Conservation (phyloP, 2,329 filamentous ascomycete species). For the Fusarium brevicatenulatum region DNA sequence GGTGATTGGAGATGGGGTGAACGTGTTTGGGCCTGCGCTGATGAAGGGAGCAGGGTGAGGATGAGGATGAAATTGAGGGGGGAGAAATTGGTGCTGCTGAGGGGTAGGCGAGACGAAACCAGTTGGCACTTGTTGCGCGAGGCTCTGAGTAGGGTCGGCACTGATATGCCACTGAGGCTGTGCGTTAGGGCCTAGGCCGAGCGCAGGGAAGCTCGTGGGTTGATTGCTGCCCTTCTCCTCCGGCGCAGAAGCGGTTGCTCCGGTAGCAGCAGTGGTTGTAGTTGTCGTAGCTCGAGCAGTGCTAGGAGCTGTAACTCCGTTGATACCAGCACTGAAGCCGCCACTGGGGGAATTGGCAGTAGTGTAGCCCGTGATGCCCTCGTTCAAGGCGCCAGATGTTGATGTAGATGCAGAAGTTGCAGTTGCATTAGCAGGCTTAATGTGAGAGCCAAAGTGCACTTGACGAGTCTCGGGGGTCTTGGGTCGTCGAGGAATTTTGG, state of each 20-base stretch:
- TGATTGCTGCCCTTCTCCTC: slow-evolving; percentile 16
- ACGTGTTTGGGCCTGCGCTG: slow-evolving; percentile 15
- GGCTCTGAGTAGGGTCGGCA: slow-evolving; percentile 49
- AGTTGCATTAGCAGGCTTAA: background rate
- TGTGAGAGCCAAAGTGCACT: slow-evolving; percentile 45
- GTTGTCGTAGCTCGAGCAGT: slow-evolving; percentile 7
- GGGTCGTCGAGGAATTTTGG: slow-evolving; percentile 44
- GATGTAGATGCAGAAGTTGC: background rate
- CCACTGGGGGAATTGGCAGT: slow-evolving; percentile 41
- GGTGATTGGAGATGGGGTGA: slow-evolving; percentile 33
- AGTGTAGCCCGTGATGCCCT: slow-evolving; percentile 20
- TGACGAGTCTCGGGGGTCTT: slow-evolving; percentile 46
- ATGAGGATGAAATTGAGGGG: slow-evolving; percentile 25
- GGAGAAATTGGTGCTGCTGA: slow-evolving; percentile 29
- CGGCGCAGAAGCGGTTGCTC: slow-evolving; percentile 4
- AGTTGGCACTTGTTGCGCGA: slow-evolving; percentile 41
- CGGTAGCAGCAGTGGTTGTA: background rate
- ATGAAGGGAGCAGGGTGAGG: slow-evolving; percentile 25
- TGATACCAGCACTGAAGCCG: slow-evolving; percentile 36
- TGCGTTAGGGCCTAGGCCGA: slow-evolving; percentile 39
- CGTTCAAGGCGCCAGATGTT: background rate
- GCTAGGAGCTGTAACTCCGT: slow-evolving; percentile 13
- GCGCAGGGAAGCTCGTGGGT: slow-evolving; percentile 45
- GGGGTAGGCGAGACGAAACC: slow-evolving; percentile 29
- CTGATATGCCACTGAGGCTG: slow-evolving; percentile 50